Conservation (phyloP, 2,329 filamentous ascomycete species). For the Fusarium nurragi region DNA sequence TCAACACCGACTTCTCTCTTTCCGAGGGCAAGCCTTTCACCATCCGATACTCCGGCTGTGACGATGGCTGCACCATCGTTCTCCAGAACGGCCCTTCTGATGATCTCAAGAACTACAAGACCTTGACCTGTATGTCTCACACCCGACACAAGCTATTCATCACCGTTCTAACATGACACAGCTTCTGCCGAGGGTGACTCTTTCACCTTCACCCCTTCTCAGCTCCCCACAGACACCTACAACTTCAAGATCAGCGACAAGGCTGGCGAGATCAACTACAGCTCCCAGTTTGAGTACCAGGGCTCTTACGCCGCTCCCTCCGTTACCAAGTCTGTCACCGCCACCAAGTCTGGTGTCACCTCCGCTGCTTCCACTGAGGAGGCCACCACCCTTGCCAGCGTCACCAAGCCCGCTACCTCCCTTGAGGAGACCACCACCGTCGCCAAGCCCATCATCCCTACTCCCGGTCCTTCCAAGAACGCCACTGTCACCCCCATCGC, state of each 20-base stretch:
- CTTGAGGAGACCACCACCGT: conserved; percentile 22
- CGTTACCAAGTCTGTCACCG: conserved; percentile 15
- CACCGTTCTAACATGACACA: conserved; percentile 1
- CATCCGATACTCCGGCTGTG: conserved; percentile 48
- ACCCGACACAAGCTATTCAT: too few species aligned
- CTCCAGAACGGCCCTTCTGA: conserved; percentile 46
- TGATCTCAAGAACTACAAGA: conserved; percentile 46
- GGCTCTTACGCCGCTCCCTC: conserved; percentile 37
- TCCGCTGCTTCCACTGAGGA: conserved; percentile 26
- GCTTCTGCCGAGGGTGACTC: conserved; percentile 35
- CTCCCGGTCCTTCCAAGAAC: conserved; percentile 27
- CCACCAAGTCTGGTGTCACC: conserved; percentile 18
- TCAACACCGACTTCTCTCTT: conserved; percentile 47
- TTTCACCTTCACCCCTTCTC: conserved; percentile 44
- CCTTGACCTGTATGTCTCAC: conserved; percentile 46
- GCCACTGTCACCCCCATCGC: conserved; percentile 28
- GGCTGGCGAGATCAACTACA: conserved; percentile 47
- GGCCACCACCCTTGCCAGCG: conserved; percentile 32
- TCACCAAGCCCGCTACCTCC: conserved; percentile 28
- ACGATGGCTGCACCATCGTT: conserved; percentile 48
- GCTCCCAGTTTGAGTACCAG: conserved; percentile 45
- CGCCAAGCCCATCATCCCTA: conserved; percentile 24
- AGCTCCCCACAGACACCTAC: conserved; percentile 47
- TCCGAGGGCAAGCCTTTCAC: conserved; percentile 47
- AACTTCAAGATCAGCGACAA: conserved; percentile 50